Percentiles rank a stretch among this genome's conserved stretches.
Evolutionary conservation across 768 basidiomycete species (phyloP).

Genomic region (Tylopilus subfusipes): DNA sequence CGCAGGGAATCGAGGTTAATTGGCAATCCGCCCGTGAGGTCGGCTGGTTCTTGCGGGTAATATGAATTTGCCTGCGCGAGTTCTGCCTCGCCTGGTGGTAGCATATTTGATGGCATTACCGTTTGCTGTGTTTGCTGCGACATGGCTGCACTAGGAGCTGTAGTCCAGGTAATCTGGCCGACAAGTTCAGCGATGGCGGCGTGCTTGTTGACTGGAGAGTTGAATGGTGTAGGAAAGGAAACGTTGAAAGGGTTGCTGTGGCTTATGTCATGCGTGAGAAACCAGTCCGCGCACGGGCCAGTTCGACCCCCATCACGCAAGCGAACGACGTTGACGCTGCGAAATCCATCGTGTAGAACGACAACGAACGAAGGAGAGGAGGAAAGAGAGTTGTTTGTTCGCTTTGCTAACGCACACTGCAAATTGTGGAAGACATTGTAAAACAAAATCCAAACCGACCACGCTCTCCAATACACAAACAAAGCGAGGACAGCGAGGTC

Average conservation of each 20-base stretch:
- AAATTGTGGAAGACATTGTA: constrained; percentile 73
- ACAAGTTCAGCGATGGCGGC: constrained; percentile 13
- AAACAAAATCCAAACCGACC: constrained; percentile 58
- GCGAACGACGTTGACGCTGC: constrained; percentile 15
- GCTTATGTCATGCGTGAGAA: constrained; percentile 52
- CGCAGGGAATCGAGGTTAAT: constrained; percentile 85
- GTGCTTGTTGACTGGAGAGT: constrained; percentile 23
- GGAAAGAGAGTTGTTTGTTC: constrained; percentile 42
- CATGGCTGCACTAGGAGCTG: constrained; percentile 32
- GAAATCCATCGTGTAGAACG: constrained; percentile 25
- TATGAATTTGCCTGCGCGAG: constrained; percentile 53
- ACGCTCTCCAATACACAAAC: constrained; percentile 42
- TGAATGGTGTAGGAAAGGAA: constrained; percentile 31
- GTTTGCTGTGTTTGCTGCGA: constrained; percentile 49
- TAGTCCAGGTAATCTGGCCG: constrained; percentile 10
- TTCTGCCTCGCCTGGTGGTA: constrained; percentile 50
- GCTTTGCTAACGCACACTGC: constrained; percentile 61
- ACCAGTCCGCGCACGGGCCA: constrained; percentile 56
- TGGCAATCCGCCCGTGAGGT: constrained; percentile 79
- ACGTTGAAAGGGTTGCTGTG: constrained; percentile 43
- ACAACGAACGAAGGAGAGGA: constrained; percentile 31
- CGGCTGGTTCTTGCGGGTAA: constrained; percentile 73
- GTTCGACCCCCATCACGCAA: constrained; percentile 26
- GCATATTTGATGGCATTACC: constrained; percentile 62
- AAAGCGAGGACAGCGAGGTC: constrained; percentile 20